These are phyloP conservation scores for Aspergillus avenaceus DNA, from an alignment of 495 filamentous ascomycete genomes.

Conservation along the genomic window DNA sequence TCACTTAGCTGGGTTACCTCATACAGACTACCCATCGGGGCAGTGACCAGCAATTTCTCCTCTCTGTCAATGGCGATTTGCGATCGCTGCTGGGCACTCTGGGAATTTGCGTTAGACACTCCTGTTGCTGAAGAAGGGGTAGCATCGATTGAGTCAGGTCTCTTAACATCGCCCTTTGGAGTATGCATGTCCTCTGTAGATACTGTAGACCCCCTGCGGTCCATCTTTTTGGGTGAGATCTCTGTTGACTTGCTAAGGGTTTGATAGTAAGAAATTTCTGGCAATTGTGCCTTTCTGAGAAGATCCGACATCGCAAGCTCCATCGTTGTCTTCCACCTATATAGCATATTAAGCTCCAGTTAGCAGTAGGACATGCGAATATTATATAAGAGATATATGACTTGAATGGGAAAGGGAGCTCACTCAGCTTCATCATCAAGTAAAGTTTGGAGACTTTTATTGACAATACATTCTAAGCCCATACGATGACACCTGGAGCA, in stretches of 20 bases:
- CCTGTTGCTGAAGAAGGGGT: slow-evolving; percentile 7
- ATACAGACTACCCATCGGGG: slow-evolving; percentile 57
- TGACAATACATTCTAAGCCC: slow-evolving; percentile 49
- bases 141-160: slow-evolving; percentile 13
- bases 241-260: slow-evolving; percentile 31
- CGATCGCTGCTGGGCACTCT: slow-evolving; percentile 24
- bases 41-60: slow-evolving; percentile 47
- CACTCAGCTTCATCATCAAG: slow-evolving; percentile 49
- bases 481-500: slow-evolving; percentile 50
- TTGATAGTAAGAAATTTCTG: slow-evolving; percentile 45
- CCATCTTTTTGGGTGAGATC: slow-evolving; percentile 29
- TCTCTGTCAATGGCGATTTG: slow-evolving; percentile 42
- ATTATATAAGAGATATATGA: too few relatives aligned
- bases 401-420: slow-evolving; percentile 9
- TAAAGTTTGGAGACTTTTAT: slow-evolving; percentile 53
- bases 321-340: slow-evolving; percentile 44
- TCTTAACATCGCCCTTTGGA: slow-evolving; percentile 11
- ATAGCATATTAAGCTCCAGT: not conserved
- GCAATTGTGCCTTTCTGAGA: slow-evolving; percentile 41
- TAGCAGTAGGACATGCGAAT: slow-evolving; percentile 3
- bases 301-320: slow-evolving; percentile 45
- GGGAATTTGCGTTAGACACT: slow-evolving; percentile 14
- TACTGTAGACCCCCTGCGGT: slow-evolving; percentile 36
- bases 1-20: slow-evolving; percentile 56
- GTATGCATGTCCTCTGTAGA: slow-evolving; percentile 32